Conservation (phyloP, 2,329 filamentous ascomycete species). For the Aspergillus sclerotialis region DNA sequence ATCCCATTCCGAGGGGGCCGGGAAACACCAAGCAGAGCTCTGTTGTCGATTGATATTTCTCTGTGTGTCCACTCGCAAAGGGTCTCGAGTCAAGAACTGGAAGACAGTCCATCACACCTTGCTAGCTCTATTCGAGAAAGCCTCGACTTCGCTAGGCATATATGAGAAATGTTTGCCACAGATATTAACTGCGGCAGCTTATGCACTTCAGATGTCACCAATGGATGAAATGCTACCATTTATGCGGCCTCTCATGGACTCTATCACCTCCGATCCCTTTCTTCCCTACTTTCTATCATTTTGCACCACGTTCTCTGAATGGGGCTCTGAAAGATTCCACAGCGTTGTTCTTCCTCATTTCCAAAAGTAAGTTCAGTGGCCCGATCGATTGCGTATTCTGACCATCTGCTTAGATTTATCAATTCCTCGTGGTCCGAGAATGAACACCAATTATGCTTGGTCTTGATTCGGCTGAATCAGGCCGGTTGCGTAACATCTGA, state of each 20-base stretch:
- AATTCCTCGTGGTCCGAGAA: slow-evolving; percentile 62
- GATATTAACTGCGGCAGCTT: slow-evolving; percentile 46
- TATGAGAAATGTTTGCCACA: slow-evolving; percentile 21
- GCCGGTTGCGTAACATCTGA: slow-evolving; percentile 46
- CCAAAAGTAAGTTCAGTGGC: slow-evolving; percentile 55
- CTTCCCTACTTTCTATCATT: slow-evolving; percentile 74
- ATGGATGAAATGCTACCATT: slow-evolving; percentile 71
- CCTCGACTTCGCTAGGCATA: slow-evolving; percentile 15
- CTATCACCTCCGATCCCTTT: slow-evolving; percentile 58
- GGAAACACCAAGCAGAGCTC: slow-evolving; percentile 35
- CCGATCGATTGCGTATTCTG: slow-evolving; percentile 7
- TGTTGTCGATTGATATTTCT: slow-evolving; percentile 46
- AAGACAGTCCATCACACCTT: slow-evolving; percentile 52
- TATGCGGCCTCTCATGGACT: slow-evolving; percentile 58
- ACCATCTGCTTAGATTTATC: slow-evolving; percentile 55
- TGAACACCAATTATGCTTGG: slow-evolving; percentile 61
- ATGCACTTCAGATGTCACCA: slow-evolving; percentile 67
- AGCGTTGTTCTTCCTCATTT: slow-evolving; percentile 74
- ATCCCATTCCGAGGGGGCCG: slow-evolving; percentile 23
- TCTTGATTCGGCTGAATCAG: slow-evolving; percentile 55
- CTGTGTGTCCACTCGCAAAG: slow-evolving; percentile 71
- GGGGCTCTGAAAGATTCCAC: slow-evolving; percentile 67
- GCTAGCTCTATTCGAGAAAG: slow-evolving; percentile 44
- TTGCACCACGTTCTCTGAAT: slow-evolving; percentile 70
- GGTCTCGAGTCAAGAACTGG: slow-evolving; percentile 69